phyloP scores from a whole-genome alignment of 2,329 filamentous ascomycete species.

The Gliomastix tumulicola region DNA sequence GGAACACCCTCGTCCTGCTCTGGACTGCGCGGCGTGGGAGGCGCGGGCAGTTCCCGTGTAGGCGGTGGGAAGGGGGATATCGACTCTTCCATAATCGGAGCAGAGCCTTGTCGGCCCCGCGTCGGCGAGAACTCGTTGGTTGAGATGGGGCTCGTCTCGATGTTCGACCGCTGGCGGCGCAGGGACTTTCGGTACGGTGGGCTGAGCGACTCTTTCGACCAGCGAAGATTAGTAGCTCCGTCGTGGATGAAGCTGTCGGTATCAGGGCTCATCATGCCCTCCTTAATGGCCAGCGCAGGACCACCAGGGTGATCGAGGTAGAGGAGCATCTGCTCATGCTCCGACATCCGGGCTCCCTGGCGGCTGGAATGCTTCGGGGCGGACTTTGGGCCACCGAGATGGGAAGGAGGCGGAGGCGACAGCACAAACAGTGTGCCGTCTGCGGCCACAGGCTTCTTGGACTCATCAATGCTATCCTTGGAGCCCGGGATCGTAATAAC shows the following conservation, averaged over 20 bases:
- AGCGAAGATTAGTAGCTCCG: too few species aligned
- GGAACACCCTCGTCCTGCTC: constrained; percentile 15
- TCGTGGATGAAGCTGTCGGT: not conserved
- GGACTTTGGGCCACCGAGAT: not conserved
- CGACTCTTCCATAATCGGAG: constrained; percentile 1
- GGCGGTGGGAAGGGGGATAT: not conserved
- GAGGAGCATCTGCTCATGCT: constrained; percentile 19
- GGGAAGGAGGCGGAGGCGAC: constrained; percentile 3
- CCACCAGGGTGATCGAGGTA: constrained; percentile 18
- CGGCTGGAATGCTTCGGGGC: constrained; percentile 1
- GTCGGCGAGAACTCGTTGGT: too few species aligned
- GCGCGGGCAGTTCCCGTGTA: not conserved
- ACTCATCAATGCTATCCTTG: not conserved
- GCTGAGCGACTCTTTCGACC: too few species aligned
- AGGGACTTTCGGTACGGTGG: too few species aligned
- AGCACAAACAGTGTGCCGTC: constrained; percentile 2
- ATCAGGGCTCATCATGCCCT: constrained; percentile 1
- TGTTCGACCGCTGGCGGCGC: too few species aligned
- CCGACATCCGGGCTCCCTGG: not conserved
- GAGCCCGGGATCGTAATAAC: not conserved
- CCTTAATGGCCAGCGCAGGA: constrained; percentile 2
- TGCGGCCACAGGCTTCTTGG: not conserved
- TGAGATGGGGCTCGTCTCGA: too few species aligned
- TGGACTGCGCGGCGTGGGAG: not conserved
- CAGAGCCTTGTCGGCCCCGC: too few species aligned